Evolutionary conservation across 768 basidiomycete species (phyloP), one percentile per base, ranked within the genome.

Genomic region (Amanita brunnescens): DNA sequence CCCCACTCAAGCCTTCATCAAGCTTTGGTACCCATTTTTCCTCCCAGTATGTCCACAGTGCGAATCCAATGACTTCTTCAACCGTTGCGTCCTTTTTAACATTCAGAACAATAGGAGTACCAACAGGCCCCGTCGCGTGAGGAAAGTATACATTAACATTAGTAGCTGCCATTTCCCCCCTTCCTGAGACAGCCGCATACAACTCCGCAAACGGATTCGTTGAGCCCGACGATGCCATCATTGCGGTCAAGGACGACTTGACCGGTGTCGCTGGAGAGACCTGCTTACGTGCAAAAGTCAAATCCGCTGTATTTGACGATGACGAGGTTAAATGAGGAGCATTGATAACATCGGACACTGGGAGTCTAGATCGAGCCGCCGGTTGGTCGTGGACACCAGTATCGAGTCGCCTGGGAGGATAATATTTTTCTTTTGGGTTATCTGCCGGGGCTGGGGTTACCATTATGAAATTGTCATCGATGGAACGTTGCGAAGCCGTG

Each of bases 41-140:
- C 61, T 97, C 94, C 85, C 90, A 94, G 59, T 92, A 97, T n/a
- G 67, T 85, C 83, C 83, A 96, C 41, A 98, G 64, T 1, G 90
- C 85, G 63, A 87, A 91, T 0, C 96, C 96, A 49, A 97, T 88
- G 5, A 95, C 91, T 64, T 98, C 96, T 62, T 98, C 96, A 3
- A 98, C 84, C 0, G 85, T 87, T 1, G 92, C 87, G 56, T 97
- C 95, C 56, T 82, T 83, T 51, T 91, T 70, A 9, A 97, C 89
- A 54, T 76, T 84, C 5, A 93, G 73, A 33, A 78, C 68, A 76
- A 94, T 80, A 18, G 79, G 69, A 47, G 81, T 79, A 2, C 78
- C 77, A 13, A 61, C 67, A 0, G 86, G 86, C 52, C 79, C 70
- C 5, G 62, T 68, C 13, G 87, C 87, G 55, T 85, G 81, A 0